These are phyloP conservation scores for Oenanthe javanica DNA, from an alignment of 140 eudicot species.

Conservation along the genomic window DNA sequence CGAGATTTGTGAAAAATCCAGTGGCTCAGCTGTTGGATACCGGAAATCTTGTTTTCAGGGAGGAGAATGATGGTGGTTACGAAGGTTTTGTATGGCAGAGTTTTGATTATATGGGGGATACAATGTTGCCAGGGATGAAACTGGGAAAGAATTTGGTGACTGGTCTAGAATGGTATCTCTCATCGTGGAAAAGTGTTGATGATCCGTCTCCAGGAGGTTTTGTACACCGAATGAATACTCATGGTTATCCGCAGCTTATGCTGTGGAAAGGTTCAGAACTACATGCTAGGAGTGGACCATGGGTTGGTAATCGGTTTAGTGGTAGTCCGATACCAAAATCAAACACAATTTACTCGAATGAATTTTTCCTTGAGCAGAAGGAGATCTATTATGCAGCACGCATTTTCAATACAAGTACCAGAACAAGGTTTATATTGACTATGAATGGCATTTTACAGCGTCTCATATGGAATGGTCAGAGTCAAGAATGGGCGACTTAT, in stretches of 20 bases:
- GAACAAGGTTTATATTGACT: not conserved
- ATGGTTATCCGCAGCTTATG: slow-evolving; percentile 30
- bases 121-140: slow-evolving; percentile 41
- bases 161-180: slow-evolving; percentile 20
- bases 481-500: not conserved
- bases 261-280: not conserved
- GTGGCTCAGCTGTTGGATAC: slow-evolving; percentile 48
- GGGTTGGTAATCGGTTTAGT: slow-evolving; percentile 32
- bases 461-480: slow-evolving; percentile 20
- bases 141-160: slow-evolving; percentile 32
- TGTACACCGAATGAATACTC: slow-evolving; percentile 6
- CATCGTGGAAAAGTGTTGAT: slow-evolving; percentile 28
- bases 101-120: slow-evolving; percentile 41
- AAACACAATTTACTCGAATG: not conserved
- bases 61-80: slow-evolving; percentile 17
- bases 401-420: not conserved
- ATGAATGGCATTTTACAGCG: slow-evolving; percentile 2
- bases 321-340: slow-evolving; percentile 16
- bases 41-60: slow-evolving; percentile 49
- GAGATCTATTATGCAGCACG: not conserved
- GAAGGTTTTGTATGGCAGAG: slow-evolving; percentile 36
- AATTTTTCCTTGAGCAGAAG: not conserved
- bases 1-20: slow-evolving; percentile 26
- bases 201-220: slow-evolving; percentile 35
- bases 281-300: slow-evolving; percentile 27